Evolutionary conservation across 2,329 filamentous ascomycete genomes (phyloP), one percentile per base, ranked within the genome.

Genomic region (Cadophora sp.): DNA sequence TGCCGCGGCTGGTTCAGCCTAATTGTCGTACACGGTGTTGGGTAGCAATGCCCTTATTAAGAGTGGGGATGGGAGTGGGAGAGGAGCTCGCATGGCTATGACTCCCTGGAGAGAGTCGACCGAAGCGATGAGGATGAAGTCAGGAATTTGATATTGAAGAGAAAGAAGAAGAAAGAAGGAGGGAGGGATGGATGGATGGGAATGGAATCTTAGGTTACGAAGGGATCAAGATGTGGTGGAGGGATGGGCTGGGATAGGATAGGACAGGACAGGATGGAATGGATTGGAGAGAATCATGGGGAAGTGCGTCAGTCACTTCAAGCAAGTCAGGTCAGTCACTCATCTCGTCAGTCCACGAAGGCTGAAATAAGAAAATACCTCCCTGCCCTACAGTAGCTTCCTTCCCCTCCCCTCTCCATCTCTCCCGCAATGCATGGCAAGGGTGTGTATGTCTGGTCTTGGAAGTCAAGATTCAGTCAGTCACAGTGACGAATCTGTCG

Each of bases 21-120:
- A 71, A 75, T 72, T 69, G 71, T 72, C 70, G 71, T 64, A 69
- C 68, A 64, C 63, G 48, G 37, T 65, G 66, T 75, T 75, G 73
- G 73, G 73, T 74, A 75, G 68, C 72, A 75, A 75, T 71, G 72
- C 69, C 69, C 72, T 71, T 72, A 68, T 67, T 2, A 67, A 65
- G 59, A 73, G 72, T 71, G 72, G 71, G 55, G 69, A 69, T 62
- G 48, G 62, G 55, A 60, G 66, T 29, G 46, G 60, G 56, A 43
- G 48, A 46, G 68, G 68, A 72, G 65, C 37, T 70, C 69, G 70
- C 73, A 74, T 74, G 62, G 65, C 68, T 66, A 60, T 73, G 73
- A 71, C 69, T 73, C 65, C 66, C 62, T 48, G 14, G 43, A 51
- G 62, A 27, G 46, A 64, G 53, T 60, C 29, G 34, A 40, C 29